Evolutionary conservation across 805 yeast species (phyloP), one percentile per base, ranked within the genome.

Genomic region (Zygosaccharomyces kombuchaensis): DNA sequence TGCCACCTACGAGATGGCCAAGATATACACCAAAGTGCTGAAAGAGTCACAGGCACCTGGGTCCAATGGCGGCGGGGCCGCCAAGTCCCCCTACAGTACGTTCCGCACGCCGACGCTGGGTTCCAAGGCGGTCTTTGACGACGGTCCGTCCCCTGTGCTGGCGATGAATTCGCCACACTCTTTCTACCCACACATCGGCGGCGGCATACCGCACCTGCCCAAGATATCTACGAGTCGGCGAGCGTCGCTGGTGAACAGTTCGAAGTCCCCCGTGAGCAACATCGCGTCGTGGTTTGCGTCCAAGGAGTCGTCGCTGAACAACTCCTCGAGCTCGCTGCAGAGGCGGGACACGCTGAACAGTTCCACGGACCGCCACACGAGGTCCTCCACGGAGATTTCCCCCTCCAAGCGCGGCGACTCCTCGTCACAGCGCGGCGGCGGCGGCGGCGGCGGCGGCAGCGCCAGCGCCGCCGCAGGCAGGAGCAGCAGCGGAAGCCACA

Each of bases 1-100:
- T 2, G 68, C 72, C 35, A 76, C 81, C 14, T 73, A 70, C 54
- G 78, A 79, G 40, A 72, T 78, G 3, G 75, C 73, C 47, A 65
- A 68, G 34, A 62, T 67, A 32, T 75, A 74, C 51, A 63, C 67
- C 29, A 58, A 57, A 26, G 26, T 68, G 17, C 53, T 57, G 26
- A 54, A 57, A 17, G 63, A 59, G 12, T 48, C 53, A 6, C 46
- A 53, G 34, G 35, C 47, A 21, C 39, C 53, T 29, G 49, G 52
- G 6, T 40, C 34, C 45, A 41, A 5, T 5, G 21, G 21, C 21
- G 21, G 21, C 21, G 21, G 21, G 21, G 5, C 43, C 16, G 53
- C 51, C 41, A 56, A 51, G 23, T 48, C 60, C 3, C 55, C 52
- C 34, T 51, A 48, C 38, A 55, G 51, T 19, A 46, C 60, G 1